Conservation (phyloP, 2,329 filamentous ascomycete genomes). For the Myriosclerotinia curreyana region DNA sequence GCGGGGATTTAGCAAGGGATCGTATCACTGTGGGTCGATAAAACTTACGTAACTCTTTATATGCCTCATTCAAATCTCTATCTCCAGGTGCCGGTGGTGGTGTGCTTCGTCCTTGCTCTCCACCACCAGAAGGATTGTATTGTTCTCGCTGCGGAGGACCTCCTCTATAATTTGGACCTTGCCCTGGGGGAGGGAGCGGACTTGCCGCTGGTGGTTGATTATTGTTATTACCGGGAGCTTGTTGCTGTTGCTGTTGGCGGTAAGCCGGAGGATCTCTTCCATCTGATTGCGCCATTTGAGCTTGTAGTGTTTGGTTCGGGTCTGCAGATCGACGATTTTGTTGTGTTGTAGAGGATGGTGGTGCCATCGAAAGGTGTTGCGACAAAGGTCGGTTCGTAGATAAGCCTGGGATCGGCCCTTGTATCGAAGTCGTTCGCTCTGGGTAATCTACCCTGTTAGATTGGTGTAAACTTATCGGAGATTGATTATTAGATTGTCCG, state of each 20-base stretch:
- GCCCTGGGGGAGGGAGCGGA: slow-evolving; percentile 26
- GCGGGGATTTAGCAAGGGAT: slow-evolving; percentile 23
- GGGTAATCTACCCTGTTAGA: slow-evolving; percentile 32
- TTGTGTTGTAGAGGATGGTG: slow-evolving; percentile 28
- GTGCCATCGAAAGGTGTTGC: slow-evolving; percentile 36
- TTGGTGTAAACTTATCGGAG: slow-evolving; percentile 28
- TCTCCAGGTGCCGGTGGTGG: slow-evolving; percentile 42
- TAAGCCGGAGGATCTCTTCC: slow-evolving; percentile 36
- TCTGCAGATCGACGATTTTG: slow-evolving; percentile 37
- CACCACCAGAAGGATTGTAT: slow-evolving; percentile 29
- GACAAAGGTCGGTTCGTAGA: slow-evolving; percentile 28
- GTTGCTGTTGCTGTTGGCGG: slow-evolving; percentile 31
- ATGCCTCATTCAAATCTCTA: slow-evolving; percentile 40
- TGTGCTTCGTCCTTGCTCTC: slow-evolving; percentile 47
- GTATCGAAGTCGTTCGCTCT: slow-evolving; percentile 33
- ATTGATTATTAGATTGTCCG: slow-evolving; percentile 37
- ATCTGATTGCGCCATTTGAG: slow-evolving; percentile 32
- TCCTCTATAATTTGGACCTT: slow-evolving; percentile 37
- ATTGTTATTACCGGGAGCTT: slow-evolving; percentile 29
- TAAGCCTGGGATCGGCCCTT: slow-evolving; percentile 24
- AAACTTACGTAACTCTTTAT: slow-evolving; percentile 45
- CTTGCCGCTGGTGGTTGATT: slow-evolving; percentile 33
- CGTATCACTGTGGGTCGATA: not conserved
- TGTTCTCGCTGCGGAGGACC: slow-evolving; percentile 39
- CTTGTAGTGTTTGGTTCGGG: slow-evolving; percentile 32